phyloP scores from a whole-genome alignment of 805 yeast genomes.

The Lipomyces chichibuensis region DNA sequence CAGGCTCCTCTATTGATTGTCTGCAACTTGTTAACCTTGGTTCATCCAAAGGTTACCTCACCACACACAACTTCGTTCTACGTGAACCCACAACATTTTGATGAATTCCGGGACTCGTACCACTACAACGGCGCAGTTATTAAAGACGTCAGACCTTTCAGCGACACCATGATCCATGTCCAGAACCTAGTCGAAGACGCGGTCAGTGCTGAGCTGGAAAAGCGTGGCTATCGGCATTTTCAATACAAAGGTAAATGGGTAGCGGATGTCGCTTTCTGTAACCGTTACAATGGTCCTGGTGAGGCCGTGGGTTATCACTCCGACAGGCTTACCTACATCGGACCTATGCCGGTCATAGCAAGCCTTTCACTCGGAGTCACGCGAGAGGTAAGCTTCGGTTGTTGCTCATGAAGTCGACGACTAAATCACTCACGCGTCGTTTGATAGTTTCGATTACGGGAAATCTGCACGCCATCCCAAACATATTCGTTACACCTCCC shows the following conservation, averaged over 20 bases:
- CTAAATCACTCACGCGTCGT: background rate
- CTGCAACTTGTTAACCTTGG: background rate
- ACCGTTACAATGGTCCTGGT: slow-evolving; percentile 55
- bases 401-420: background rate
- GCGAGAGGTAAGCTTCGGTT: slow-evolving; percentile 48
- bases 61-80: slow-evolving; percentile 56
- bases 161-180: slow-evolving; percentile 49
- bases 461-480: slow-evolving; percentile 28
- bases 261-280: slow-evolving; percentile 59
- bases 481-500: slow-evolving; percentile 62
- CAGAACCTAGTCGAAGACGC: slow-evolving; percentile 48
- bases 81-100: slow-evolving; percentile 37
- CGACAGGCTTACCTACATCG: slow-evolving; percentile 70
- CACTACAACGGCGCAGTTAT: slow-evolving; percentile 50
- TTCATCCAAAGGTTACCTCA: slow-evolving; percentile 52
- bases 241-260: slow-evolving; percentile 54
- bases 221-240: slow-evolving; percentile 45
- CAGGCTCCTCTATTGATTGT: background rate
- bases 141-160: slow-evolving; percentile 44
- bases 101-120: slow-evolving; percentile 32
- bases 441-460: slow-evolving; percentile 46
- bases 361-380: slow-evolving; percentile 71
- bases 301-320: slow-evolving; percentile 74
- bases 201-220: slow-evolving; percentile 47
- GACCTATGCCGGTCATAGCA: slow-evolving; percentile 70